Base-by-base conservation (phyloP, 352 stramenopile genomes). In the Globisporangium rhizosaccharum region DNA sequence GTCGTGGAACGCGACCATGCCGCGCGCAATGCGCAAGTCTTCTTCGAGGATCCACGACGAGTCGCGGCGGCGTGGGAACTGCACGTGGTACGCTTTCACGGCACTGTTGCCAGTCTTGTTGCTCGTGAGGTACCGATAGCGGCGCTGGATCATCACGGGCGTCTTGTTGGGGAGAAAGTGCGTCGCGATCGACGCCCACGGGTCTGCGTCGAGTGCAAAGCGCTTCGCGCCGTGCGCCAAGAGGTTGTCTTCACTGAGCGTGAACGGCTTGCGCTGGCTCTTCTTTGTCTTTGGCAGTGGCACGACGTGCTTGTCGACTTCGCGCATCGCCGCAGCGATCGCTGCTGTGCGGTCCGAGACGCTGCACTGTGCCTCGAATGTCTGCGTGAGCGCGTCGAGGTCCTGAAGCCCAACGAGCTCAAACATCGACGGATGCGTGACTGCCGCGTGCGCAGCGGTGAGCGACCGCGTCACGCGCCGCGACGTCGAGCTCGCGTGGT, bases 371-470 rank as follows among this genome's bases (percentile, higher is more conserved):
- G 57, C 64, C 4, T 57, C 65, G 59, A 92, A 88, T 2, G 41
- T 54, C 11, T 65, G 59, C 0, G 75, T 76, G 10, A 94, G 55
- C n/a, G 85, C 61, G 14, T 87, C 72, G 1, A 89, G 62, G 0
- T 76, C 70, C 48, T 89, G 76, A 0, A 82, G 82, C 3, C 79
- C 79, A 1, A 92, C 78, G 53, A 94, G 66, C 49, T 94, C 85
- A 63, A 93, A 94, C 82, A 94, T 94, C 8, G 83, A 93, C 18
- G 85, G 85, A 48, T 92, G 82, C 2, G 79, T 75, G 18, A 94
- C 77, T 0, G 85, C 85, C 2, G 85, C 83, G 62, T 92, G 83
- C 3, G 85, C 85, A 2, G 85, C 82, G 2, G 73, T 91, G 41
- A 94, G 67, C 7, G 85, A 91, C 18, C 85, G 76, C 12, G 85